These are phyloP conservation scores for Geosiphon pyriformis DNA, from an alignment of 192 early-diverging fungal genomes.

Conservation along the genomic window DNA sequence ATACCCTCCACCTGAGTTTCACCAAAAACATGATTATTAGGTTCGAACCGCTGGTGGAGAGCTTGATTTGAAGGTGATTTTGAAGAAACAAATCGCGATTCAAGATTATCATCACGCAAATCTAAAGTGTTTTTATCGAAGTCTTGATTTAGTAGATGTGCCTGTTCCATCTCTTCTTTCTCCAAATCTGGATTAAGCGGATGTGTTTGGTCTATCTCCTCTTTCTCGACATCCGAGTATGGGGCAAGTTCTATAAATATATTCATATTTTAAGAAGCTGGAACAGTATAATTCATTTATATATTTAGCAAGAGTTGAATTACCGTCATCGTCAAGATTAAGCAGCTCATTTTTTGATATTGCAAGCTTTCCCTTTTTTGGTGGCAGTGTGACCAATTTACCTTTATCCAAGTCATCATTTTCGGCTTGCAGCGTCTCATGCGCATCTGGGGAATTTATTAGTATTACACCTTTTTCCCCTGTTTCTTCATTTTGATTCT, in stretches of 20 bases:
- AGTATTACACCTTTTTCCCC: background rate
- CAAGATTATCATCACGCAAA: background rate
- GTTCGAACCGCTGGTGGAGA: background rate
- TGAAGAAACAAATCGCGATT: background rate
- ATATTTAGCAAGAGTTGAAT: background rate
- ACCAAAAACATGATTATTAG: background rate
- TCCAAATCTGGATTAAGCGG: background rate
- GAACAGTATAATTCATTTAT: background rate
- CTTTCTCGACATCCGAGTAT: background rate
- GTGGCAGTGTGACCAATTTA: background rate
- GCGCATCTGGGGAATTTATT: background rate
- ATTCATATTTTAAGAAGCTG: background rate
- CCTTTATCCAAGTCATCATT: background rate
- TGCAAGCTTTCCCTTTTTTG: background rate
- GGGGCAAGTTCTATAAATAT: background rate
- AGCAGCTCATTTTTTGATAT: background rate
- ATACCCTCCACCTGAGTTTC: background rate
- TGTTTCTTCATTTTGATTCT: background rate
- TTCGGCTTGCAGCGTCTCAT: background rate
- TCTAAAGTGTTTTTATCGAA: background rate
- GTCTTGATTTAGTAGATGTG: background rate
- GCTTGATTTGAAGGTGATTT: background rate
- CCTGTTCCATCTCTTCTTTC: background rate
- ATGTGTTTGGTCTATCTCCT: background rate
- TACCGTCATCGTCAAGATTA: background rate